Conservation (phyloP, 139 green algal genomes). For the Chlorella sp. region DNA sequence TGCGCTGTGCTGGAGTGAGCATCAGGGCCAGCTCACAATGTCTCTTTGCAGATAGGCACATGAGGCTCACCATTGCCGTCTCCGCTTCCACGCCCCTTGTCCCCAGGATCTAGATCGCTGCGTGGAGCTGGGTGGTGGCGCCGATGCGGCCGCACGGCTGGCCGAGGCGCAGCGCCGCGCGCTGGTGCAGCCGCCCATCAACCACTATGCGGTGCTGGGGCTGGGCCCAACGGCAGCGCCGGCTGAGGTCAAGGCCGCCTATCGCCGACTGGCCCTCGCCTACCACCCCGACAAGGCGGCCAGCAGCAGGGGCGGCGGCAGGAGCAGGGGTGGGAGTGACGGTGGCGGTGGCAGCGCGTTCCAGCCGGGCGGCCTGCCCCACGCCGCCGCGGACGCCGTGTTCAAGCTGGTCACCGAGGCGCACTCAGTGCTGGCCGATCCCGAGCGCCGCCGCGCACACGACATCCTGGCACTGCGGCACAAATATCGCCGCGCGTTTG, state of each 20-base stretch:
- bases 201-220: slow-evolving; percentile 36
- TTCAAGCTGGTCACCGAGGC: slow-evolving; percentile 23
- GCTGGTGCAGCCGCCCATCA: neutral
- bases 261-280: slow-evolving; percentile 72
- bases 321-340: neutral
- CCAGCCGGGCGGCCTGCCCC: neutral
- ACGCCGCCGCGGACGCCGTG: neutral
- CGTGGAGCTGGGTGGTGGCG: slow-evolving; percentile 26
- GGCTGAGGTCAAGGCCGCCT: slow-evolving; percentile 83
- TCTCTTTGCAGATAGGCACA: neutral
- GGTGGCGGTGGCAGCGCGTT: neutral
- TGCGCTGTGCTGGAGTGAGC: too few relatives aligned
- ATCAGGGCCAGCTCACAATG: too few relatives aligned
- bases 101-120: slow-evolving; percentile 5
- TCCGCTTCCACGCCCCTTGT: neutral
- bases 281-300: slow-evolving; percentile 75
- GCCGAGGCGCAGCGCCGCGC: slow-evolving; percentile 1
- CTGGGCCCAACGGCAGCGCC: slow-evolving; percentile 12
- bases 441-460: slow-evolving; percentile 9
- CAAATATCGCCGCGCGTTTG: slow-evolving; percentile 21
- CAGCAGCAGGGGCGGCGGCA: neutral
- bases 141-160: slow-evolving; percentile 9
- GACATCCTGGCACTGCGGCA: neutral
- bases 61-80: too few relatives aligned
- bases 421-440: neutral